A percentile compares a stretch with the other conserved stretches of the same genome.
Evolutionary conservation across 192 early-diverging fungal species (phyloP).

Genomic region (Coemansia guatemalensis): DNA sequence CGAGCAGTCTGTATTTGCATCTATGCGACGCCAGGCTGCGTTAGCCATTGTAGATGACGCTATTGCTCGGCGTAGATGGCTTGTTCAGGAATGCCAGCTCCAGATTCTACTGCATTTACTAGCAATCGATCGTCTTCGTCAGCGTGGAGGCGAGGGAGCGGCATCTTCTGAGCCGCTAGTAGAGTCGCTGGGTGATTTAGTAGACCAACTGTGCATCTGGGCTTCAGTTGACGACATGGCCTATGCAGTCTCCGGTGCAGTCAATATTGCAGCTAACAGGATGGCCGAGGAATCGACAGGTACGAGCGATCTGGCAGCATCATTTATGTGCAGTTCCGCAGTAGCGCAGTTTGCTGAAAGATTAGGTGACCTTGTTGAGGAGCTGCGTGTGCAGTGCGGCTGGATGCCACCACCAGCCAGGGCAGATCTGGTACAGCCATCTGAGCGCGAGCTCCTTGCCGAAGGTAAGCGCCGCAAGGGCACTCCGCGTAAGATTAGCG

Average conservation of each 20-base stretch:
- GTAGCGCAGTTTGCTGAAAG: slow-evolving; percentile 21
- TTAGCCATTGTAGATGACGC: background rate
- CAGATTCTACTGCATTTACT: slow-evolving; percentile 48
- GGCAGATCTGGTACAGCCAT: background rate
- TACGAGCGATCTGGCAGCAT: slow-evolving; percentile 28
- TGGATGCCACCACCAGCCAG: slow-evolving; percentile 32
- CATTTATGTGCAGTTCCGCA: slow-evolving; percentile 37
- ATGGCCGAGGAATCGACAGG: background rate
- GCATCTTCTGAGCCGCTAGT: background rate
- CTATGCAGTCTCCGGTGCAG: background rate
- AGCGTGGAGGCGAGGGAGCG: background rate
- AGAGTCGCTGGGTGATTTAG: slow-evolving; percentile 34
- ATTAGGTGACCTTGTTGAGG: slow-evolving; percentile 38
- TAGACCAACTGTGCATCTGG: slow-evolving; percentile 46
- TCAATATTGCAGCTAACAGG: background rate
- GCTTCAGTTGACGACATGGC: slow-evolving; percentile 36
- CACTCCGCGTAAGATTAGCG: slow-evolving; percentile 40
- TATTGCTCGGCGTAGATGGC: slow-evolving; percentile 24
- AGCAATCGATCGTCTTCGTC: slow-evolving; percentile 10
- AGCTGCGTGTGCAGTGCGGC: slow-evolving; percentile 49
- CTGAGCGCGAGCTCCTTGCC: background rate
- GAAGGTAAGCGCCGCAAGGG: slow-evolving; percentile 46
- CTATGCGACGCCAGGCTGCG: slow-evolving; percentile 8
- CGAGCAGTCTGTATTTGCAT: background rate
- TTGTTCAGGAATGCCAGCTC: slow-evolving; percentile 44